These are phyloP conservation scores for Leccinum imitatum DNA, from an alignment of 768 basidiomycete genomes.

Conservation along the genomic window DNA sequence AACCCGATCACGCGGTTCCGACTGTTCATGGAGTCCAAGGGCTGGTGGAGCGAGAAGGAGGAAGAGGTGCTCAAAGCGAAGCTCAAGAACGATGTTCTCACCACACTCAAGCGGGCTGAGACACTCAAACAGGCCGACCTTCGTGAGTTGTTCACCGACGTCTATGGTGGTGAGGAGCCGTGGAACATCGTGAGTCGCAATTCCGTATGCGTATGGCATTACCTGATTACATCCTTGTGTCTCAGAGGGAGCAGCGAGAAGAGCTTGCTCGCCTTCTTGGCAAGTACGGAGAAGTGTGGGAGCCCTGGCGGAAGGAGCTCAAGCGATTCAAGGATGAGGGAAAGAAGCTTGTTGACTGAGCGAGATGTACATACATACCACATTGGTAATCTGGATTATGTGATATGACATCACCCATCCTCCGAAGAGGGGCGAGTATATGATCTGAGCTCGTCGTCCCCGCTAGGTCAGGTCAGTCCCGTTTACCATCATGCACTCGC, in stretches of 20 bases:
- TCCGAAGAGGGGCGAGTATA: neutral
- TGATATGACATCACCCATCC: constrained; percentile 17
- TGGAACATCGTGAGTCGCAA: constrained; percentile 74
- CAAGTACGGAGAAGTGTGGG: constrained; percentile 87
- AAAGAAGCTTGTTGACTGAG: constrained; percentile 47
- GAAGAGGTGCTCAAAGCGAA: constrained; percentile 70
- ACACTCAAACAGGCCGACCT: constrained; percentile 64
- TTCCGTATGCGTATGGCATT: neutral
- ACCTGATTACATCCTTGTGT: neutral
- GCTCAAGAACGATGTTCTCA: constrained; percentile 72
- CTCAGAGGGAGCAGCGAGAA: constrained; percentile 77
- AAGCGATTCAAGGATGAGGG: constrained; percentile 74
- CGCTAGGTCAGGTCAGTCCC: constrained; percentile 5
- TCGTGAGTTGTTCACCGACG: constrained; percentile 81
- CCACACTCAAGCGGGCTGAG: constrained; percentile 78
- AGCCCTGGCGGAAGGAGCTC: constrained; percentile 82
- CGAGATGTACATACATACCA: neutral
- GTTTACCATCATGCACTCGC: constrained; percentile 7
- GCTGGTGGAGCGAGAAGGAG: constrained; percentile 81
- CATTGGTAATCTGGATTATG: neutral
- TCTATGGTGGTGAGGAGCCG: constrained; percentile 83
- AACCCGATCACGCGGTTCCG: constrained; percentile 86
- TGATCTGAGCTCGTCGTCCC: neutral
- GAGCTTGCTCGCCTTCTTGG: constrained; percentile 71
- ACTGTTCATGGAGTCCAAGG: constrained; percentile 76